These are phyloP conservation scores for Solanum gracilifrons DNA, from an alignment of 257 asterid species.

Conservation along the genomic window DNA sequence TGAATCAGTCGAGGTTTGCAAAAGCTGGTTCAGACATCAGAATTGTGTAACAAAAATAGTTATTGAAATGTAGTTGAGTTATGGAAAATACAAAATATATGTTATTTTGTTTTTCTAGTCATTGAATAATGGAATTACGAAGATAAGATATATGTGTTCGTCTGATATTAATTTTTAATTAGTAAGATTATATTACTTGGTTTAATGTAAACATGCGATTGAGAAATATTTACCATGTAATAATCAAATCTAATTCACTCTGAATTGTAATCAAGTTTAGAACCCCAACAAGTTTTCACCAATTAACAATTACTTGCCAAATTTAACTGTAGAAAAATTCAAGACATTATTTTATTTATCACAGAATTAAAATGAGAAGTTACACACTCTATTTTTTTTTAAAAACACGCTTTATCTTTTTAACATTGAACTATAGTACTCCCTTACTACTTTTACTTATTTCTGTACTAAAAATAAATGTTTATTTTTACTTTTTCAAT, in stretches of 20 bases:
- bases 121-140: background rate
- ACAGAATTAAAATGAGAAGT: too few species aligned
- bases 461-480: too few species aligned
- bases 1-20: too few species aligned
- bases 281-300: background rate
- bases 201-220: background rate
- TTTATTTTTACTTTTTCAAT: too few species aligned
- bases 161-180: background rate
- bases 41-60: too few species aligned
- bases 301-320: background rate
- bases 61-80: background rate
- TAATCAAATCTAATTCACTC: background rate
- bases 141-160: too few species aligned
- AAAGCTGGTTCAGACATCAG: fast-evolving
- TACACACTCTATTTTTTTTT: too few species aligned
- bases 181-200: too few species aligned
- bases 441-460: too few species aligned
- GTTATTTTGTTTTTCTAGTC: background rate
- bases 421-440: too few species aligned
- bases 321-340: background rate
- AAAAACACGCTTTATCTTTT: too few species aligned
- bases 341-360: background rate
- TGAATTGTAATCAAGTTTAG: background rate
- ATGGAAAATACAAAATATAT: background rate
- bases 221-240: background rate